These are phyloP conservation scores for Allium sativum DNA, from an alignment of 106 monocot genomes.

Conservation along the genomic window DNA sequence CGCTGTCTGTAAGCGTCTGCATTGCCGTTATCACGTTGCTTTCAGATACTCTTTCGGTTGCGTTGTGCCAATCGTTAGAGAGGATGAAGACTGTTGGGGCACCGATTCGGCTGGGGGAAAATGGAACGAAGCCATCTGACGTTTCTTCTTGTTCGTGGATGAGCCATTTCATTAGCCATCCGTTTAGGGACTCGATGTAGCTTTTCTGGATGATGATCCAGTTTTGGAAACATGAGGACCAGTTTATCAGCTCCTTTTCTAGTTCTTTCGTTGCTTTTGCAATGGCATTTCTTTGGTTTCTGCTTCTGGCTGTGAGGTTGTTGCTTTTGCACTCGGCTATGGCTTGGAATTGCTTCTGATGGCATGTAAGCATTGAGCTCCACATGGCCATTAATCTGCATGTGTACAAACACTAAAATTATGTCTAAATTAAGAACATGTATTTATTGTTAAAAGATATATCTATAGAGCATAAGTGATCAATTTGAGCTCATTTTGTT, in stretches of 20 bases:
- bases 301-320: slow-evolving; percentile 30
- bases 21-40: slow-evolving; percentile 34
- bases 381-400: slow-evolving; percentile 72
- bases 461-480: too few species aligned
- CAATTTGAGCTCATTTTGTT: too few species aligned
- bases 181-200: slow-evolving; percentile 49
- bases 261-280: slow-evolving; percentile 48
- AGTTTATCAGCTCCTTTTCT: slow-evolving; percentile 59
- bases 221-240: slow-evolving; percentile 50
- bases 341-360: slow-evolving; percentile 73
- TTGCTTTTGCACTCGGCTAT: slow-evolving; percentile 46
- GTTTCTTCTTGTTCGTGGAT: slow-evolving; percentile 52
- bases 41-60: slow-evolving; percentile 38
- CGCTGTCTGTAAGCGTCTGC: slow-evolving; percentile 26
- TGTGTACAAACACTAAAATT: too few species aligned
- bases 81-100: slow-evolving; percentile 60
- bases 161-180: slow-evolving; percentile 68
- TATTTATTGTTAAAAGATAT: too few species aligned
- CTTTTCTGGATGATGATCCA: slow-evolving; percentile 61
- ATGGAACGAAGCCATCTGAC: slow-evolving; percentile 48
- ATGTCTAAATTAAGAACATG: too few species aligned
- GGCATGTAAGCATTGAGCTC: slow-evolving; percentile 59
- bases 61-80: slow-evolving; percentile 55
- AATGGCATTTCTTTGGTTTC: slow-evolving; percentile 10
- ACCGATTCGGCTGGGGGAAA: slow-evolving; percentile 59